Conservation (phyloP, 164 flowering plant genomes). For the Nymphaea colorata region DNA sequence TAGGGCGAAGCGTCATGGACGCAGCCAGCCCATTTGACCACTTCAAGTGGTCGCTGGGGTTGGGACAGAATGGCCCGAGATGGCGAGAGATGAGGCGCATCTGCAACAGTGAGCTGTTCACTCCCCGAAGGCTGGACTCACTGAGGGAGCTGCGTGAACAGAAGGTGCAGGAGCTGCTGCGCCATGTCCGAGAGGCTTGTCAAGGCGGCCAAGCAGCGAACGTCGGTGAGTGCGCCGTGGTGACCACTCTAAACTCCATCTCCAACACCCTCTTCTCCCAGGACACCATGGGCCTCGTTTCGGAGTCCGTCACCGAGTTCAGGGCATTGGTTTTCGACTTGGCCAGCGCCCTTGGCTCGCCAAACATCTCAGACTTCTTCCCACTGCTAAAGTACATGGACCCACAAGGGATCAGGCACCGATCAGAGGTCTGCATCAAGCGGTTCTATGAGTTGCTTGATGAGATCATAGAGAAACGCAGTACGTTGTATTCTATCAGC, state of each 20-base stretch:
- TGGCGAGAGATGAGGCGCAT: conserved; percentile 14
- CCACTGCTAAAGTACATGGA: conserved; percentile 7
- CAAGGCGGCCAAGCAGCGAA: conserved; percentile 5
- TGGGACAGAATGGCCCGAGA: conserved; percentile 6
- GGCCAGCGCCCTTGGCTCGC: conserved; percentile 12
- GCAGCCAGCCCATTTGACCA: conserved; percentile 4
- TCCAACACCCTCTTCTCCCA: conserved; percentile 14
- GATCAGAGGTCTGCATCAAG: neutral
- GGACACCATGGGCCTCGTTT: conserved; percentile 10
- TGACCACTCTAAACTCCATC: conserved; percentile 9
- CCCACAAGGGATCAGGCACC: conserved; percentile 7
- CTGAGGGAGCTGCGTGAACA: conserved; percentile 6
- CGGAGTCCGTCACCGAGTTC: conserved; percentile 10
- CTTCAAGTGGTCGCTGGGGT: conserved; percentile 9
- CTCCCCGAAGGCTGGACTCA: conserved; percentile 12
- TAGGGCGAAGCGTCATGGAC: conserved; percentile 13
- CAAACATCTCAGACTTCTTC: conserved; percentile 12
- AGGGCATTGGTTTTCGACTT: conserved; percentile 8
- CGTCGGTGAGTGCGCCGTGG: conserved; percentile 10
- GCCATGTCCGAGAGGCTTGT: conserved; percentile 1
- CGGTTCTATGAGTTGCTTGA: conserved; percentile 5
- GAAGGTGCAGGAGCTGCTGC: conserved; percentile 17
- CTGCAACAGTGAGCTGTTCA: conserved; percentile 10
- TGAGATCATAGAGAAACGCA: conserved; percentile 8
- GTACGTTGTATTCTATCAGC: neutral